These are phyloP conservation scores for Grifola frondosa DNA, from an alignment of 1,284 basidiomycete species.

Conservation along the genomic window DNA sequence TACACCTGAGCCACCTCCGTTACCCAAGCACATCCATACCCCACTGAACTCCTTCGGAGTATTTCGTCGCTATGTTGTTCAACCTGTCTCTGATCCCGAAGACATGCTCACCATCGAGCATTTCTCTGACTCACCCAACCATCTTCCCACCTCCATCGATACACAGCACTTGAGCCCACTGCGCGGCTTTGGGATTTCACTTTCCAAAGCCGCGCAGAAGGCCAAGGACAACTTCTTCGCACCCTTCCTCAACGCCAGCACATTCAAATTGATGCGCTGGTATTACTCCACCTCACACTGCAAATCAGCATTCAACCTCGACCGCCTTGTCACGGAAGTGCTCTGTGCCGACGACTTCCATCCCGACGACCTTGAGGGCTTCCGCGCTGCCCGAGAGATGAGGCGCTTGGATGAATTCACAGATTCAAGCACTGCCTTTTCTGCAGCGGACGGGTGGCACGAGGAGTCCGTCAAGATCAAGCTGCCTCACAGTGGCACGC, in stretches of 20 bases:
- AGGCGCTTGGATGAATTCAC: slow-evolving; percentile 14
- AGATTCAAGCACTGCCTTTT: background rate
- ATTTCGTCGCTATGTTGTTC: slow-evolving; percentile 4
- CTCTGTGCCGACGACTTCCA: slow-evolving; percentile 23
- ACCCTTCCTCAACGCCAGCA: slow-evolving; percentile 26
- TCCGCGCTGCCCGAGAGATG: slow-evolving; percentile 12
- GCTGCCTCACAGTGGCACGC: slow-evolving; percentile 17
- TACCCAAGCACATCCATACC: background rate
- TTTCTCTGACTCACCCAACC: background rate
- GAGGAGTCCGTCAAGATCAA: slow-evolving; percentile 18
- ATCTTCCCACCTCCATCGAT: background rate
- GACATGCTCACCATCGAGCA: background rate
- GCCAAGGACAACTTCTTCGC: slow-evolving; percentile 11
- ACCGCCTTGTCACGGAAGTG: slow-evolving; percentile 17
- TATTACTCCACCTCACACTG: background rate
- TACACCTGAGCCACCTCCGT: background rate
- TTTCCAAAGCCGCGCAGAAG: background rate
- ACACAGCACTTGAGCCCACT: background rate
- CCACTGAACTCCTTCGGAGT: slow-evolving; percentile 7
- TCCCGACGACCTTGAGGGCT: slow-evolving; percentile 15
- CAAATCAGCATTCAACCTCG: slow-evolving; percentile 1
- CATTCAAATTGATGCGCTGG: slow-evolving; percentile 28
- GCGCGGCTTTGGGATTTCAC: background rate
- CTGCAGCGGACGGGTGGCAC: slow-evolving; percentile 23
- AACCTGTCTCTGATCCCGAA: slow-evolving; percentile 6